phyloP scores from a whole-genome alignment of 257 asterid genomes.

The Gardenia jasminoides region DNA sequence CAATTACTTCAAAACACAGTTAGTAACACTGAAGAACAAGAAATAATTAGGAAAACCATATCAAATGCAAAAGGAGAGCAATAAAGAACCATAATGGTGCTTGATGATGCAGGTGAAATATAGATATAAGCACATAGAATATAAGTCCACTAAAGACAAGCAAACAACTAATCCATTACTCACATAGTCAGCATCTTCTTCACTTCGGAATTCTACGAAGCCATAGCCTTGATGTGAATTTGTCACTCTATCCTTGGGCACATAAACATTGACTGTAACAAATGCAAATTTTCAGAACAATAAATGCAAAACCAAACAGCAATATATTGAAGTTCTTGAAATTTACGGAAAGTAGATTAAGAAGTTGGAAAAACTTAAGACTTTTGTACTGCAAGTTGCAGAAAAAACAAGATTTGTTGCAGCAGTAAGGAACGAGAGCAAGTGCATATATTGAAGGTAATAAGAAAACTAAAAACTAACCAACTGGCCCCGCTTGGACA shows the following conservation, averaged over 20 bases:
- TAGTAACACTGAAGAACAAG: neutral
- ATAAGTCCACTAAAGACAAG: constrained; percentile 4
- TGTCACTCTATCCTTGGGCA: constrained; percentile 95
- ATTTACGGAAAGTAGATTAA: neutral
- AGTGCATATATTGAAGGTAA: too few species aligned
- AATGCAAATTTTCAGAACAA: neutral
- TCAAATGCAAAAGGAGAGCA: neutral
- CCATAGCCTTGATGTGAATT: constrained; percentile 95
- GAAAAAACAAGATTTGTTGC: too few species aligned
- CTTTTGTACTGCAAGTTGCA: neutral
- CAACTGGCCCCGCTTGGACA: constrained; percentile 98
- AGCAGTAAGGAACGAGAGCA: too few species aligned
- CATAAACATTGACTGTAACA: constrained; percentile 80
- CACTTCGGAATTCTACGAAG: constrained; percentile 92
- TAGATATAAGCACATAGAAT: neutral
- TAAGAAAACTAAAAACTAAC: constrained; percentile 37
- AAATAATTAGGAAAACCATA: neutral
- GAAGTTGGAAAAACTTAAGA: neutral
- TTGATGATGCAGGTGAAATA: neutral
- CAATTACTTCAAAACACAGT: neutral
- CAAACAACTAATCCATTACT: constrained; percentile 22
- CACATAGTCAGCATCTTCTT: constrained; percentile 98
- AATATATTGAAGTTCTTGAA: neutral
- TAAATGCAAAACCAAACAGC: constrained; percentile 3
- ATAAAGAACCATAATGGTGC: too few species aligned